A percentile compares a stretch with the other conserved stretches of the same genome.
Conservation (phyloP, 2,329 filamentous ascomycete species). For the Boeremia exigua region DNA sequence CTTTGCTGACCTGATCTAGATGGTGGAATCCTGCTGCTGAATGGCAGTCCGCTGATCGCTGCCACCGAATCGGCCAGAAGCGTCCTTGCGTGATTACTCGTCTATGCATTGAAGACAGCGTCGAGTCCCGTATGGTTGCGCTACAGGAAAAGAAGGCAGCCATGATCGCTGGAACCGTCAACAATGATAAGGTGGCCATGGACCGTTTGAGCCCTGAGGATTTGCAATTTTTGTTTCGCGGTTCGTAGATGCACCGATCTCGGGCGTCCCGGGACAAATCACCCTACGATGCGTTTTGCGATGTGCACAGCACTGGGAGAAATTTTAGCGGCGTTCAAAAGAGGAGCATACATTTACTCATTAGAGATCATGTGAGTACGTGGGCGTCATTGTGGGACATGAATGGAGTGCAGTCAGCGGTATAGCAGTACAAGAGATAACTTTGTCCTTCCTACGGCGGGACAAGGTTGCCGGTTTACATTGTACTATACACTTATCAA, state of each 20-base stretch:
- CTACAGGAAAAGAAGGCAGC: conserved; percentile 98
- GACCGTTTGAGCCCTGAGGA: conserved; percentile 90
- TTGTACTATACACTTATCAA: neutral
- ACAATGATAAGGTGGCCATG: conserved; percentile 88
- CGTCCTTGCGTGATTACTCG: conserved; percentile 93
- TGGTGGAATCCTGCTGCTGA: conserved; percentile 99
- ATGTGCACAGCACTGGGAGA: neutral
- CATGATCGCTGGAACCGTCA: conserved; percentile 97
- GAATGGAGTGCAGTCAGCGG: neutral
- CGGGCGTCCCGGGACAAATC: neutral
- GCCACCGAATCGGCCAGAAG: conserved; percentile 91
- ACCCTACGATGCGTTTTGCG: neutral
- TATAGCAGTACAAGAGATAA: neutral
- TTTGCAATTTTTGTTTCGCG: conserved; percentile 95
- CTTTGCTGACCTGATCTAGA: conserved; percentile 54
- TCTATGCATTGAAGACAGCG: conserved; percentile 94
- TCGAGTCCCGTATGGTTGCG: conserved; percentile 93
- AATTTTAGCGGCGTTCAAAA: neutral
- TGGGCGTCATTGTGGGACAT: neutral
- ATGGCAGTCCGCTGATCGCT: conserved; percentile 90
- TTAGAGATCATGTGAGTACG: neutral
- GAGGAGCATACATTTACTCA: neutral
- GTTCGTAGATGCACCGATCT: conserved; percentile 53
- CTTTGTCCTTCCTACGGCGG: no score
- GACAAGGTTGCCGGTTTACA: no score